Evolutionary conservation across 495 filamentous ascomycete species (phyloP), one percentile per base, ranked within the genome.

Genomic region (Tuber umbilicatum): DNA sequence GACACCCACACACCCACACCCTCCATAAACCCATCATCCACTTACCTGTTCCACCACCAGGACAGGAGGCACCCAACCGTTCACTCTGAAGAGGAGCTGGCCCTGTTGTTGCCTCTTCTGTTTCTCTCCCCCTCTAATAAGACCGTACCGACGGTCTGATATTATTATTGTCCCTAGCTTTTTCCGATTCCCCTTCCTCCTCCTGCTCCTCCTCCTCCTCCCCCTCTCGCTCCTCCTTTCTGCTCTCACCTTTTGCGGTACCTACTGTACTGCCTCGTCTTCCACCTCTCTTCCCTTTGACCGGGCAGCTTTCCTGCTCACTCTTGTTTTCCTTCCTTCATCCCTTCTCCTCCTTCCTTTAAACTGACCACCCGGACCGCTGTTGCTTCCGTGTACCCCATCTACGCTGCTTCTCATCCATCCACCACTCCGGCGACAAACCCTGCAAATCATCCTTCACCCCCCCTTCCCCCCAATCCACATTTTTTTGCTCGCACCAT

Each of bases 371-470:
- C n/a, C 55, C 55, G 27, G 55, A 64, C 55, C 55, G 55, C 55
- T 64, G 55, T 64, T 64, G 55, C 55, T 64, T 64, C 55, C 27
- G n/a, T 64, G 27, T 64, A 64, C 55, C 55, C 55, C 55, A 64
- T 64, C 55, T 31, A 64, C 55, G n/a, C 55, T 64, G 55, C 55
- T 64, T 64, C 55, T 64, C 55, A 64, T 64, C 55, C 55, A 64
- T 64, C 55, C 55, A 31, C 55, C 27, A 31, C 55, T 31, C n/a
- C 55, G 55, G 55, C 27, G 55, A 64, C 55, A 64, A 27, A 64
- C 55, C 55, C 55, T 64, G 55, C 55, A 64, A 31, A 64, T 64
- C n/a, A 64, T 64, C 27, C 55, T 31, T 64, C 55, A 64, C 55
- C 55, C 55, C 31, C 55, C 55, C 55, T 31, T 31, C 55, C 55